phyloP scores from a whole-genome alignment of 768 basidiomycete genomes.

The Lanmaoa rubissima region DNA sequence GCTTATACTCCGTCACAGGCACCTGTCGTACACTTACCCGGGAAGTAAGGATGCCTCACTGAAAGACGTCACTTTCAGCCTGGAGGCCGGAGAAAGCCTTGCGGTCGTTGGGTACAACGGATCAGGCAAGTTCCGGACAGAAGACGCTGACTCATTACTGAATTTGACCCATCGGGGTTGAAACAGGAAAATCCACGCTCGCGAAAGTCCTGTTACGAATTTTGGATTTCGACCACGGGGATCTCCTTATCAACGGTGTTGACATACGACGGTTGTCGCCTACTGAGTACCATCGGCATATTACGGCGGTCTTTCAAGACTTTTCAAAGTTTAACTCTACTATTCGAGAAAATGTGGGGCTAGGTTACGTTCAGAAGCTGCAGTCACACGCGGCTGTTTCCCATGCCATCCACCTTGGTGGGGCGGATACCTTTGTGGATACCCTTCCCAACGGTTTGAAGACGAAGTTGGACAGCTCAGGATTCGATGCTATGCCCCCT shows the following conservation, averaged over 20 bases:
- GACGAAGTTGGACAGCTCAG: conserved; percentile 66
- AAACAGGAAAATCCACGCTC: conserved; percentile 80
- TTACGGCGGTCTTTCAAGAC: conserved; percentile 83
- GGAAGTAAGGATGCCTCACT: conserved; percentile 67
- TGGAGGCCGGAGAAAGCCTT: conserved; percentile 74
- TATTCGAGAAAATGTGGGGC: conserved; percentile 81
- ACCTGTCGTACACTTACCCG: conserved; percentile 77
- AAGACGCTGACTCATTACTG: conserved; percentile 9
- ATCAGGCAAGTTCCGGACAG: conserved; percentile 51
- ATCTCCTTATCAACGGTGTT: conserved; percentile 64
- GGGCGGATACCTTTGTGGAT: conserved; percentile 63
- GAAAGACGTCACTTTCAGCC: conserved; percentile 62
- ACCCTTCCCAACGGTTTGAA: conserved; percentile 69
- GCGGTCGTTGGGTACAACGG: conserved; percentile 87
- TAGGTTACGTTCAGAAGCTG: conserved; percentile 70
- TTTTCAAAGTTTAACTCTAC: conserved; percentile 80
- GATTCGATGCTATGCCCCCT: conserved; percentile 48
- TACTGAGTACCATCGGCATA: conserved; percentile 67
- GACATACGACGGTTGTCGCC: conserved; percentile 68
- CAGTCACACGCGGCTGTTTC: conserved; percentile 54
- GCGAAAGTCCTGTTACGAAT: conserved; percentile 80
- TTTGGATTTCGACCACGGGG: conserved; percentile 69
- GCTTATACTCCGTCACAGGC: conserved; percentile 36
- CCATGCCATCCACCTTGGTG: conserved; percentile 67
- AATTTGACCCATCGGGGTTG: conserved; percentile 1